phyloP scores from a whole-genome alignment of 1,284 basidiomycete genomes.

The Leccinum fuscescens region DNA sequence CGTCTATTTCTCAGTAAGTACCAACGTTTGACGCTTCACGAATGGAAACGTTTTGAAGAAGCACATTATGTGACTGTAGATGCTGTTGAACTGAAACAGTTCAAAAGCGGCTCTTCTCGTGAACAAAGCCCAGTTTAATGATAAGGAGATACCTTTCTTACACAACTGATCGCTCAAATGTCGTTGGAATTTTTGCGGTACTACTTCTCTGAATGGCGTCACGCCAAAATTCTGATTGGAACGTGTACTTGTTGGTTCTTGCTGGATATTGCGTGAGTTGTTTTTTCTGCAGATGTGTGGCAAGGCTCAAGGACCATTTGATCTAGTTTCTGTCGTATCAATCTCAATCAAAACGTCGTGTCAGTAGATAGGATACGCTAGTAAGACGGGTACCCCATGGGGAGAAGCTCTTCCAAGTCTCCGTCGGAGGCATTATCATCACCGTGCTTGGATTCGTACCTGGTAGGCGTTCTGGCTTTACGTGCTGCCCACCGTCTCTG shows the following conservation, averaged over 20 bases:
- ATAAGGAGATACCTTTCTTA: conserved; percentile 19
- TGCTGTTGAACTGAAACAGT: conserved; percentile 36
- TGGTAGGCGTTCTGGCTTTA: conserved; percentile 38
- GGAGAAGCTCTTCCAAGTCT: conserved; percentile 58
- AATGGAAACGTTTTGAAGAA: conserved; percentile 57
- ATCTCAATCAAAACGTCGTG: conserved; percentile 49
- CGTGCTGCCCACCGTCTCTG: not conserved
- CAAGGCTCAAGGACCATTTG: not conserved
- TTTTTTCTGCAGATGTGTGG: not conserved
- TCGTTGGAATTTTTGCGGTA: conserved; percentile 40
- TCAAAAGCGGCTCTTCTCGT: conserved; percentile 16
- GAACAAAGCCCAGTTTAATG: conserved; percentile 41
- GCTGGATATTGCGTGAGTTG: conserved; percentile 49
- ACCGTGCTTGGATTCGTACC: conserved; percentile 74
- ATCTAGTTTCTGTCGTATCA: conserved; percentile 71
- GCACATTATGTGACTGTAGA: conserved; percentile 37
- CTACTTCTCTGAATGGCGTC: conserved; percentile 59
- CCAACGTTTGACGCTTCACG: conserved; percentile 73
- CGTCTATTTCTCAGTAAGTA: conserved; percentile 51
- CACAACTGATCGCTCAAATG: not conserved
- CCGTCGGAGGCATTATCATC: conserved; percentile 68
- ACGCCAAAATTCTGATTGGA: conserved; percentile 52
- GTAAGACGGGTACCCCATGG: conserved; percentile 57
- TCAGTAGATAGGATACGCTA: conserved; percentile 63
- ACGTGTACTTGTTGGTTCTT: conserved; percentile 56